Conservation (phyloP, 148 eudicot species). For the Hydrangea macrophylla region DNA sequence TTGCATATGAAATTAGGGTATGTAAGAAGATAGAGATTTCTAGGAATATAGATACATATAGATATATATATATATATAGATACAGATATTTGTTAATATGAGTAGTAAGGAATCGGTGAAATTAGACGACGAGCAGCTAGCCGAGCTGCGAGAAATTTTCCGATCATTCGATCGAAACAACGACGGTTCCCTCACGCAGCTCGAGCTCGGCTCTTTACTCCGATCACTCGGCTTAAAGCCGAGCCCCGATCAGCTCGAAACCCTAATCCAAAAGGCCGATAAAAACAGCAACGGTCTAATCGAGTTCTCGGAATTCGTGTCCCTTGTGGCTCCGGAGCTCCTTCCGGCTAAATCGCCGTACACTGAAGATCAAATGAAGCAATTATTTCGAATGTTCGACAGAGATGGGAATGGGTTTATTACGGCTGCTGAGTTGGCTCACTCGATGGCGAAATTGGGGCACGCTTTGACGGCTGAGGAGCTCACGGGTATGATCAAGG, state of each 20-base stretch:
- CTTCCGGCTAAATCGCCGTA: constrained; percentile 13
- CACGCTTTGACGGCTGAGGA: constrained; percentile 26
- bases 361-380: constrained; percentile 24
- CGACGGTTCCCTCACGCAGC: constrained; percentile 24
- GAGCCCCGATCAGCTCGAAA: constrained; percentile 16
- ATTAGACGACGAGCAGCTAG: constrained; percentile 19
- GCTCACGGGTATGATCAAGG: constrained; percentile 27
- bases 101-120: neutral
- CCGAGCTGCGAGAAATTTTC: constrained; percentile 26
- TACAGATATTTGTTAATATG: neutral
- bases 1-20: neutral
- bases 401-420: constrained; percentile 23
- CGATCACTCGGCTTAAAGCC: constrained; percentile 18
- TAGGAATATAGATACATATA: neutral
- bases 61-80: neutral
- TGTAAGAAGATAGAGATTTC: neutral
- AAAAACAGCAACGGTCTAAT: constrained; percentile 21
- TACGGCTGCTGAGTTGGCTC: constrained; percentile 24
- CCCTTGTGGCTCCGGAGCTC: constrained; percentile 20
- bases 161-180: constrained; percentile 25
- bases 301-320: constrained; percentile 23
- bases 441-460: constrained; percentile 23
- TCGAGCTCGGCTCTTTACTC: constrained; percentile 21
- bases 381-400: constrained; percentile 22
- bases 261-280: constrained; percentile 16